Evolutionary conservation across 139 green algal genomes (phyloP), one percentile per base, ranked within the genome.

Genomic region (Coelastrella sp.): DNA sequence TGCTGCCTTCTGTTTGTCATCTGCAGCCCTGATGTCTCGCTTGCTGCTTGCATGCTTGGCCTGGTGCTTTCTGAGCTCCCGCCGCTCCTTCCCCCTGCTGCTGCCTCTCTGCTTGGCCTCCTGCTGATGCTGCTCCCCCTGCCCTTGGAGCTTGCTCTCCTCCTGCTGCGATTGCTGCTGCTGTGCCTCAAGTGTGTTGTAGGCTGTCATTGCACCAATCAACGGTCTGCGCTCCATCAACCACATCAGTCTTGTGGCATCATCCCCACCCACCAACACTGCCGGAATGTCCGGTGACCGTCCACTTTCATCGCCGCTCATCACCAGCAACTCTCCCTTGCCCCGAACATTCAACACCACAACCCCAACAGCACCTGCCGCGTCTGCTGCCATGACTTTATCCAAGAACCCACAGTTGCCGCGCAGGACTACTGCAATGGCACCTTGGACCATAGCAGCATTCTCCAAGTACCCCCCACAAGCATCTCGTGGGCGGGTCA

Each of bases 331-430:
- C 66, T 90, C 88, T 12, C 82, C 70, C 7, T 61, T 68, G 8
- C 57, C 74, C 74, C 76, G 7, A n/a, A 68, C 49, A 81, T 94
- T 96, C 11, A 95, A n/a, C 72, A 96, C 93, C 8, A 96, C 27
- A 56, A 92, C 80, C 0, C 82, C 91, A 6, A 91, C 73, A 6
- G 93, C 94, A 0, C 94, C 95, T 24, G 87, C 93, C 7, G 15
- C 35, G 58, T 92, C 59, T 35, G 83, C 63, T 25, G 63, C 9
- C 78, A 93, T 75, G 20, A 63, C 93, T 82, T 97, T 97, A 8
- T 92, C 68, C 5, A 95, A 19, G 83, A 97, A 97, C 57, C 86
- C 91, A 94, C 95, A 97, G 25, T 83, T 12, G 66, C 95, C 95
- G 6, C 95, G 90, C 35, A 89, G 27, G 57, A 95, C 80, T 22